Percentiles rank a stretch among this genome's conserved stretches.
Evolutionary conservation across 371 early-diverging fungal species (phyloP).

Genomic region (Apophysomyces trapeziformis): DNA sequence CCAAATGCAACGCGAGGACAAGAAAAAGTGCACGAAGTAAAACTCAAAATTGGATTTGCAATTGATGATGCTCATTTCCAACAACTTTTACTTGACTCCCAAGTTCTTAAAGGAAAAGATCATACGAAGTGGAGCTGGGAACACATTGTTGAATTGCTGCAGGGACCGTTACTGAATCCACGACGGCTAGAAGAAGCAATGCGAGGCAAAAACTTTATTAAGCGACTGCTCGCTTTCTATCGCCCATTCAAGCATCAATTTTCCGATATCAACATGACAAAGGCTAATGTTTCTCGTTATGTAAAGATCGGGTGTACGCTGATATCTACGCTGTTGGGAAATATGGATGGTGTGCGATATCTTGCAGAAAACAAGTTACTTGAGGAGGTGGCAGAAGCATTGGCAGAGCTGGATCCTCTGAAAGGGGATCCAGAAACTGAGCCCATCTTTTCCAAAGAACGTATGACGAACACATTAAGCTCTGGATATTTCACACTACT

Average conservation of each 20-base stretch:
- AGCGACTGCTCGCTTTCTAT: slow-evolving; percentile 77
- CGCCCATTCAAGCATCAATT: slow-evolving; percentile 78
- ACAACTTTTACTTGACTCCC: slow-evolving; percentile 69
- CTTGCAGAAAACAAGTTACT: slow-evolving; percentile 72
- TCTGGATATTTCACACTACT: slow-evolving; percentile 83
- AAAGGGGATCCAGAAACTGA: slow-evolving; percentile 53
- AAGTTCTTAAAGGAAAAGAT: slow-evolving; percentile 78
- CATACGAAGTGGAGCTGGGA: slow-evolving; percentile 87
- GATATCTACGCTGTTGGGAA: slow-evolving; percentile 61
- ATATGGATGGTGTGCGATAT: slow-evolving; percentile 72
- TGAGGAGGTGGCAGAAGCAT: slow-evolving; percentile 68
- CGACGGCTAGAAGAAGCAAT: slow-evolving; percentile 81
- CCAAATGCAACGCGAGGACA: slow-evolving; percentile 36
- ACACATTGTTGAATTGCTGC: slow-evolving; percentile 71
- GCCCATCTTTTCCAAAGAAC: slow-evolving; percentile 77
- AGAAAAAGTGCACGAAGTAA: slow-evolving; percentile 69
- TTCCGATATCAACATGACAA: slow-evolving; percentile 64
- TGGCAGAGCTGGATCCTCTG: slow-evolving; percentile 74
- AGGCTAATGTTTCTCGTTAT: slow-evolving; percentile 53
- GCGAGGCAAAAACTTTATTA: slow-evolving; percentile 75
- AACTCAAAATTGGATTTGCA: slow-evolving; percentile 69
- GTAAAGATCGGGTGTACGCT: slow-evolving; percentile 70
- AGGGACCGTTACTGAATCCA: slow-evolving; percentile 76
- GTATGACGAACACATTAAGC: slow-evolving; percentile 74
- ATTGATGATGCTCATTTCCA: slow-evolving; percentile 80